A percentile compares a stretch with the other conserved stretches of the same genome.
These are phyloP conservation scores for Sporothrix luriei DNA, from an alignment of 2,329 filamentous ascomycete species.

Conservation along the genomic window DNA sequence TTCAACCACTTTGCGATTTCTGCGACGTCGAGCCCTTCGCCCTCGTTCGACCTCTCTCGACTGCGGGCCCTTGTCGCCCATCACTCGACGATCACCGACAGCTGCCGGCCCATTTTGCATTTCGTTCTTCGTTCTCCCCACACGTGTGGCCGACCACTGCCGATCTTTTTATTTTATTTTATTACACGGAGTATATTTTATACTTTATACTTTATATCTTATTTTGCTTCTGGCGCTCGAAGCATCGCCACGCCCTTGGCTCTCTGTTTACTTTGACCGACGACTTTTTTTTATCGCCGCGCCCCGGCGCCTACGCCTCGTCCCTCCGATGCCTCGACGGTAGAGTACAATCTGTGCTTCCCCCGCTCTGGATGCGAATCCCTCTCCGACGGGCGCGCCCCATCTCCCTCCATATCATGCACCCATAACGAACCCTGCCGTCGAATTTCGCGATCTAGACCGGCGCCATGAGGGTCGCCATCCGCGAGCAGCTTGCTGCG, in stretches of 20 bases:
- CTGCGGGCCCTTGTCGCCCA: background rate
- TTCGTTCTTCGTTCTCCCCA: background rate
- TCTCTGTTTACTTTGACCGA: constrained; percentile 6
- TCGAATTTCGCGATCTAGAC: constrained; percentile 41
- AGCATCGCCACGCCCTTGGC: constrained; percentile 3
- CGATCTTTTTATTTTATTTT: constrained; percentile 20
- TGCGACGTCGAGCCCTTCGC: background rate
- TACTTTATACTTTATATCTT: no score
- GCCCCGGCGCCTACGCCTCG: background rate
- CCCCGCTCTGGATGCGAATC: background rate
- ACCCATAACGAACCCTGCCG: constrained; percentile 34
- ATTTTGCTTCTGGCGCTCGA: background rate
- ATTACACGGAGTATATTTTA: no score
- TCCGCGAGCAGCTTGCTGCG: constrained; percentile 81
- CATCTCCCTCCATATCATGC: constrained; percentile 39
- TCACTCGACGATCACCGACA: constrained; percentile 19
- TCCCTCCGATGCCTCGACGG: constrained; percentile 10
- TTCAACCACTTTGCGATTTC: background rate
- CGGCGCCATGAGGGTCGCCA: constrained; percentile 75
- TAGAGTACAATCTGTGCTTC: background rate
- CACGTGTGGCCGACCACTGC: constrained; percentile 26
- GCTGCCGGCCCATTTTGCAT: background rate
- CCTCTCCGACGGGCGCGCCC: background rate
- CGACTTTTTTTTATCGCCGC: background rate
- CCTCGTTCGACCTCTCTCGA: no score